Evolutionary conservation across 768 basidiomycete species (phyloP).

Genomic region (Amanita pseudoporphyria): DNA sequence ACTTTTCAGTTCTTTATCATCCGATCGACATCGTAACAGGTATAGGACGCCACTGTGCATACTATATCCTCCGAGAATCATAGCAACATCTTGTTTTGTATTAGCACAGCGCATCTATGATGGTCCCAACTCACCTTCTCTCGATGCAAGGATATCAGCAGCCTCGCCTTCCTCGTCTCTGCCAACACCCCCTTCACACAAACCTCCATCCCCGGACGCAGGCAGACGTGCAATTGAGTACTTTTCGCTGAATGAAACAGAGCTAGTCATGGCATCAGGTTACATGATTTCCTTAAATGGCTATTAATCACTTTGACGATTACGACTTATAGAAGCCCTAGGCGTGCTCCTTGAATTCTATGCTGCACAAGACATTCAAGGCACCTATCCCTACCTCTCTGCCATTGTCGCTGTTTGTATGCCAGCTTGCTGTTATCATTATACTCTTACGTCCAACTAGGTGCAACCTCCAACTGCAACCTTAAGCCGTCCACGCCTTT

Average conservation of each 20-base stretch:
- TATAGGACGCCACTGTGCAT: slow-evolving; percentile 76
- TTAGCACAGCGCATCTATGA: slow-evolving; percentile 66
- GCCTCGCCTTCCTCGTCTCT: slow-evolving; percentile 67
- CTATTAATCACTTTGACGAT: slow-evolving; percentile 4
- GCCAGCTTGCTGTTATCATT: neutral
- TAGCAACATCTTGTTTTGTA: slow-evolving; percentile 71
- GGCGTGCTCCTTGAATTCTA: slow-evolving; percentile 68
- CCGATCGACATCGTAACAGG: slow-evolving; percentile 24
- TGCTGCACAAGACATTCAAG: slow-evolving; percentile 44
- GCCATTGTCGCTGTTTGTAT: slow-evolving; percentile 39
- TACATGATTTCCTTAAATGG: slow-evolving; percentile 10
- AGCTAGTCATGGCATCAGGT: slow-evolving; percentile 58
- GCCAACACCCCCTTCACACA: slow-evolving; percentile 74
- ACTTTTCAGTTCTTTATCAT: neutral
- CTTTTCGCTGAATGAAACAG: slow-evolving; percentile 51
- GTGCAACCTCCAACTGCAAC: slow-evolving; percentile 35
- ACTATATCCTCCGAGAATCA: slow-evolving; percentile 56
- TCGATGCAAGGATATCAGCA: slow-evolving; percentile 65
- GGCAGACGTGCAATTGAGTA: slow-evolving; percentile 59
- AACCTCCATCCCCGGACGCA: slow-evolving; percentile 62
- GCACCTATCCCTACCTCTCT: slow-evolving; percentile 38
- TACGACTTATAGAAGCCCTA: slow-evolving; percentile 42
- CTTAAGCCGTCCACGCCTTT: slow-evolving; percentile 13
- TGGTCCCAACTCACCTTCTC: slow-evolving; percentile 63
- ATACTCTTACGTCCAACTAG: slow-evolving; percentile 21